phyloP scores from a whole-genome alignment of 2,329 filamentous ascomycete genomes.

The Hortaea werneckii region DNA sequence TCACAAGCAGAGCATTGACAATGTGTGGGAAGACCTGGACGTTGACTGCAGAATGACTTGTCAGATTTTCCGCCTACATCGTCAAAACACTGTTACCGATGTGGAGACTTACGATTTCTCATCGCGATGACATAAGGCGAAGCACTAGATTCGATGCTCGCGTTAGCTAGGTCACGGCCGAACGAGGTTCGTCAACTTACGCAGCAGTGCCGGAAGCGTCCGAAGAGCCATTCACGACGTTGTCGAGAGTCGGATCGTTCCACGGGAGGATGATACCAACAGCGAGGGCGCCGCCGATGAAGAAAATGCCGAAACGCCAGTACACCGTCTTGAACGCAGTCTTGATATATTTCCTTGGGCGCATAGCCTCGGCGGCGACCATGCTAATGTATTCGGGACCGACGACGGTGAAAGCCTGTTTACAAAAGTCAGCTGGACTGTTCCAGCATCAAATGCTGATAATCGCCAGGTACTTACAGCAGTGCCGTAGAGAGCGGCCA shows the following conservation, averaged over 20 bases:
- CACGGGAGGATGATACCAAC: constrained; percentile 34
- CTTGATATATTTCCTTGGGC: constrained; percentile 37
- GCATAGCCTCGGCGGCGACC: constrained; percentile 39
- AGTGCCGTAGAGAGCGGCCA: constrained; percentile 12
- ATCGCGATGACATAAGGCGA: constrained; percentile 29
- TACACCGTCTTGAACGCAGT: constrained; percentile 41
- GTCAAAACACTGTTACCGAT: no score
- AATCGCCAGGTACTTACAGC: not conserved
- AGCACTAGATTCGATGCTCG: constrained; percentile 6
- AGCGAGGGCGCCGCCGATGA: constrained; percentile 37
- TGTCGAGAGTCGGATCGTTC: constrained; percentile 23
- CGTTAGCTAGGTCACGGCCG: no score
- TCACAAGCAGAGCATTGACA: constrained; percentile 33
- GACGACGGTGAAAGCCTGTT: constrained; percentile 28
- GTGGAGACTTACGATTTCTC: constrained; percentile 20
- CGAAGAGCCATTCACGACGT: constrained; percentile 12
- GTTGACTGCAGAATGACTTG: constrained; percentile 18
- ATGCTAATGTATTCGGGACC: constrained; percentile 41
- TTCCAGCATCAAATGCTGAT: no score
- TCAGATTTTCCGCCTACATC: not conserved
- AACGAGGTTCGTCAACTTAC: not conserved
- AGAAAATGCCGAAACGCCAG: constrained; percentile 39
- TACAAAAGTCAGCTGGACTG: constrained; percentile 15
- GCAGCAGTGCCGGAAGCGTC: constrained; percentile 19
- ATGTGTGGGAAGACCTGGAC: constrained; percentile 34